Percentiles rank a stretch among this genome's conserved stretches.
phyloP scores from a whole-genome alignment of 768 basidiomycete species.

The Mycena vulgaris region DNA sequence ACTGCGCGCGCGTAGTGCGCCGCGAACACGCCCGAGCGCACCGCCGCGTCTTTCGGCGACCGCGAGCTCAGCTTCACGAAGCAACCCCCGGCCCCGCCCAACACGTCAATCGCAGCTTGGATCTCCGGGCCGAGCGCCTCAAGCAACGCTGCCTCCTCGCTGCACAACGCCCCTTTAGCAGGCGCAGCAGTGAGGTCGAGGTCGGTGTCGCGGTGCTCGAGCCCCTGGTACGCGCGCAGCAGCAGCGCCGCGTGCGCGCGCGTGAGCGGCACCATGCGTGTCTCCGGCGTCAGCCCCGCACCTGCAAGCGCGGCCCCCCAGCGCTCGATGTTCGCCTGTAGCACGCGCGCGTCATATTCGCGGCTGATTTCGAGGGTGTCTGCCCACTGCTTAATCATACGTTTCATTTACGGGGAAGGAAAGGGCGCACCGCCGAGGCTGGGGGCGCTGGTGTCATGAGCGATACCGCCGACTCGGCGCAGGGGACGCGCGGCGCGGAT shows the following conservation, averaged over 20 bases:
- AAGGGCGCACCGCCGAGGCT: constrained; percentile 3
- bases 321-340: constrained; percentile 36
- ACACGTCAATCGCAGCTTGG: constrained; percentile 26
- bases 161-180: too few species aligned
- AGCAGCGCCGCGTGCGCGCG: constrained; percentile 24
- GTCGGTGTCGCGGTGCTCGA: too few species aligned
- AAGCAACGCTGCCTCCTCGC: constrained; percentile 18
- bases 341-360: constrained; percentile 34
- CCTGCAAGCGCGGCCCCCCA: constrained; percentile 22
- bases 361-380: constrained; percentile 23
- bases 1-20: constrained; percentile 22
- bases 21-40: constrained; percentile 37
- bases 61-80: constrained; percentile 42
- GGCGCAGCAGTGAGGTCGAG: neutral
- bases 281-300: constrained; percentile 21
- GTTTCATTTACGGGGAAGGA: too few species aligned
- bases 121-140: constrained; percentile 14
- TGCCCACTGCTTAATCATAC: neutral
- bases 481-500: constrained; percentile 23
- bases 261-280: constrained; percentile 29
- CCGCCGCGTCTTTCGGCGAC: constrained; percentile 39
- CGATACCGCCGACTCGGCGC: constrained; percentile 10
- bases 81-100: constrained; percentile 15
- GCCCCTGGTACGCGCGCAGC: constrained; percentile 27
- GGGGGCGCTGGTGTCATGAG: constrained; percentile 30